Percentiles rank a stretch among this genome's conserved stretches.
Evolutionary conservation across 2,329 filamentous ascomycete genomes (phyloP).

Genomic region (Ophiostoma pallidulum): DNA sequence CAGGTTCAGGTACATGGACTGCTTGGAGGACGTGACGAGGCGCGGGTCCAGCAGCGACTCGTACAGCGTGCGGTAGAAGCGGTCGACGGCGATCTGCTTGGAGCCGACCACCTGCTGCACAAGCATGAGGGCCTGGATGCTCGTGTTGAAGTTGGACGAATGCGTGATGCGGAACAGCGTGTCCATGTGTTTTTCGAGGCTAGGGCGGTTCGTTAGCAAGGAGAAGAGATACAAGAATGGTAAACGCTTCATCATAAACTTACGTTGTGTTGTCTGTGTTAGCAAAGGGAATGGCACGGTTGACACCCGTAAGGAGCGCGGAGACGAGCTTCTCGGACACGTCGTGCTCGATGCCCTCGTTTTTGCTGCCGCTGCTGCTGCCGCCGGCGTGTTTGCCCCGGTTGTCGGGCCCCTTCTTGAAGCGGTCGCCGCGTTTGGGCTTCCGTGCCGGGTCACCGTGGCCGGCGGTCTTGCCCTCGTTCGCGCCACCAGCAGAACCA

Average conservation of each 20-base stretch:
- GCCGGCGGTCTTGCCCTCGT: conserved; percentile 19
- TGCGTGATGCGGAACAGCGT: conserved; percentile 94
- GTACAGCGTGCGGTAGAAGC: conserved; percentile 92
- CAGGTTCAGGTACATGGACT: conserved; percentile 88
- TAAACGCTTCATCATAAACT: too few species aligned
- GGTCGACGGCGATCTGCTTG: conserved; percentile 73
- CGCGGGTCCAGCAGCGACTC: conserved; percentile 89
- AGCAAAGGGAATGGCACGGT: conserved; percentile 89
- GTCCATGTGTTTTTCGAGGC: conserved; percentile 83
- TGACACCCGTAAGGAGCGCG: conserved; percentile 85
- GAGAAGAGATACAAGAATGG: too few species aligned
- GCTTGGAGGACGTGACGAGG: conserved; percentile 82
- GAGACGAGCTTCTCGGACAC: conserved; percentile 86
- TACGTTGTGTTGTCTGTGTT: conserved; percentile 66
- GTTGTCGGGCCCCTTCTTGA: conserved; percentile 16
- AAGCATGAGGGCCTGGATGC: conserved; percentile 86
- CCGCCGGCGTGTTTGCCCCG: conserved; percentile 25
- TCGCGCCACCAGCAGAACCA: conserved; percentile 17
- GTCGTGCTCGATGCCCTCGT: conserved; percentile 47
- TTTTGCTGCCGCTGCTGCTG: conserved; percentile 19
- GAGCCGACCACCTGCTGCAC: conserved; percentile 84
- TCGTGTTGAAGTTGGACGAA: conserved; percentile 97
- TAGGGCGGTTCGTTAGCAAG: too few species aligned
- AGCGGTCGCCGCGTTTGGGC: conserved; percentile 5
- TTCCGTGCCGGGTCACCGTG: conserved; percentile 20